Conservation (phyloP, 345 rosid genomes). For the Eucalyptus tenuipes region DNA sequence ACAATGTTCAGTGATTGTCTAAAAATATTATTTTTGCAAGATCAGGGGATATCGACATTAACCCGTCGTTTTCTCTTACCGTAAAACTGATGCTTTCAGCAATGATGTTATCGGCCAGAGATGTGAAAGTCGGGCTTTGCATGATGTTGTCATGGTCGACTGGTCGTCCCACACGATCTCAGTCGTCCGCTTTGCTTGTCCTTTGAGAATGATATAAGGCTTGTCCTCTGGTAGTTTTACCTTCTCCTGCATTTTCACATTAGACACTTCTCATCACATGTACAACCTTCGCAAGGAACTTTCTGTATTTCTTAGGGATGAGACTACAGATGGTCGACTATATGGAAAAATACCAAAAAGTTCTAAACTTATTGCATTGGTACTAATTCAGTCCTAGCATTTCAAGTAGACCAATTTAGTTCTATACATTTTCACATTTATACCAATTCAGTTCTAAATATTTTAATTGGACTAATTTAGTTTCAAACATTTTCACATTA, state of each 20-base stretch:
- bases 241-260: constrained; percentile 36
- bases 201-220: constrained; percentile 45
- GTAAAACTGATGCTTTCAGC: constrained; percentile 28
- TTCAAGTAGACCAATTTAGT: too few relatives aligned
- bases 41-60: neutral
- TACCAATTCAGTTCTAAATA: rapidly evolving
- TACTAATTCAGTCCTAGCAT: rapidly evolving
- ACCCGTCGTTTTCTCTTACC: constrained; percentile 6
- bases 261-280: neutral
- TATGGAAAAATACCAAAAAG: rapidly evolving
- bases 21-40: neutral
- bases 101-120: constrained; percentile 37
- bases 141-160: constrained; percentile 27
- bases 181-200: constrained; percentile 37
- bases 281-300: neutral
- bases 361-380: rapidly evolving
- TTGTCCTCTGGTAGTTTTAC: constrained; percentile 53
- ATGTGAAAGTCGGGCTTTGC: constrained; percentile 50
- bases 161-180: constrained; percentile 61
- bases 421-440: rapidly evolving
- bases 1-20: neutral
- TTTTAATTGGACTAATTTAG: rapidly evolving
- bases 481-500: too few relatives aligned
- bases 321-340: too few relatives aligned
- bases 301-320: neutral